Evolutionary conservation across 495 filamentous ascomycete species (phyloP), one percentile per base, ranked within the genome.

Genomic region (Penicillium roqueforti): DNA sequence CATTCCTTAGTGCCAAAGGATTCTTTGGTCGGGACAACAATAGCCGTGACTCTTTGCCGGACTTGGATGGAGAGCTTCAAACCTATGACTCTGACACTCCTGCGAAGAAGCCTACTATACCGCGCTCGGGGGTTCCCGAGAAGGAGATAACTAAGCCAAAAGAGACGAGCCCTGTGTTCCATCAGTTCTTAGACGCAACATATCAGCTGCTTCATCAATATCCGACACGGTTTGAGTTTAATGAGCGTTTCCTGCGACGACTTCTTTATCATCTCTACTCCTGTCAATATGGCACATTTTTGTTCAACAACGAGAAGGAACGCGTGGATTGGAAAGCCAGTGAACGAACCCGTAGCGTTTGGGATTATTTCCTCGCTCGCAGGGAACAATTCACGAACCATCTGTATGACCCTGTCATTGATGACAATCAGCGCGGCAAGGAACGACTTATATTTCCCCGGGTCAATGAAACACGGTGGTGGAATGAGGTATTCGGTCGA

Each of bases 251-350:
- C 66, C 78, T 99, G 9, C 82, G 91, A 4, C 83, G 95, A 9
- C 70, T 99, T 4, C 78, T 97, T 5, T 99, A 97, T 62, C 95
- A 99, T 62, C 82, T 95, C 1, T 93, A 97, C 60, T 90, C 91
- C 3, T 96, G 92, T 55, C 95, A 99, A 65, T 99, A 95, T 56
- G 95, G 95, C 39, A 96, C 91, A 1, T 99, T 99, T 66, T 76
- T 99, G 36, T 95, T 86, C 72, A 95, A 99, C 74, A 92, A 83
- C 58, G 95, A 99, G 62, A 92, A 92, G 59, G 86, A 95, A 59
- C 86, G 95, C 0, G 70, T 83, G 16, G 89, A 96, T n/a, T 78
- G 82, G 6, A 76, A 76, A 2, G 86, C 90, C 0, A 75, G 77
- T 26, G 82, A 88, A 54, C 81, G 83, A 19, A 95, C 91, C n/a